Percentiles rank a stretch among this genome's conserved stretches.
Evolutionary conservation across 2,329 filamentous ascomycete species (phyloP).

Genomic region (Alternaria sp.): DNA sequence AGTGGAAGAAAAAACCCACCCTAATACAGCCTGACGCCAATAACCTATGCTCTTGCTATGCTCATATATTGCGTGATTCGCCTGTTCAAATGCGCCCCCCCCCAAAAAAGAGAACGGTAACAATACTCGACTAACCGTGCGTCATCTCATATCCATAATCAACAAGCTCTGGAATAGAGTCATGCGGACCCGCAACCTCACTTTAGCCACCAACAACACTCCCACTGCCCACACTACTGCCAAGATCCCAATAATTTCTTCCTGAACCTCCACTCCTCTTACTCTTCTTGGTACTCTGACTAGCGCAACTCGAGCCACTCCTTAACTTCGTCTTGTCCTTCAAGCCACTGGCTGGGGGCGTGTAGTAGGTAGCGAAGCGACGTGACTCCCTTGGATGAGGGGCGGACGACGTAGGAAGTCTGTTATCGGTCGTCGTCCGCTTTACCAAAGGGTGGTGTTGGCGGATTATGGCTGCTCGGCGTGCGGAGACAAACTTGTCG

Average conservation of each 20-base stretch:
- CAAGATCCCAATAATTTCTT: slow-evolving; percentile 92
- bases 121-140: too few relatives aligned
- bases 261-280: slow-evolving; percentile 74
- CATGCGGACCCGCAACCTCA: background rate
- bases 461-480: slow-evolving; percentile 82
- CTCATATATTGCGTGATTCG: too few relatives aligned
- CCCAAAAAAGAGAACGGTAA: too few relatives aligned
- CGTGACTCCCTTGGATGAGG: slow-evolving; percentile 28
- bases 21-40: background rate
- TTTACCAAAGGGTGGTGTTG: slow-evolving; percentile 89
- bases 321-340: slow-evolving; percentile 25
- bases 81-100: too few relatives aligned
- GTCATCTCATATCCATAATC: too few relatives aligned
- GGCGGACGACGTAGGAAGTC: slow-evolving; percentile 39
- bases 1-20: background rate
- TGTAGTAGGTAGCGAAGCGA: slow-evolving; percentile 16
- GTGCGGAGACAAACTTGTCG: slow-evolving; percentile 55
- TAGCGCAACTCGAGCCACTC: slow-evolving; percentile 76
- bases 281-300: slow-evolving; percentile 82
- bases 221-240: slow-evolving; percentile 78
- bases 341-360: background rate
- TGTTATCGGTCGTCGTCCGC: slow-evolving; percentile 49
- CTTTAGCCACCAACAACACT: slow-evolving; percentile 48
- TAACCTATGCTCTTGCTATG: background rate
- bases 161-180: background rate